Evolutionary conservation across 208 protist genomes (phyloP).

Genomic region (Leishmania braziliensis): DNA sequence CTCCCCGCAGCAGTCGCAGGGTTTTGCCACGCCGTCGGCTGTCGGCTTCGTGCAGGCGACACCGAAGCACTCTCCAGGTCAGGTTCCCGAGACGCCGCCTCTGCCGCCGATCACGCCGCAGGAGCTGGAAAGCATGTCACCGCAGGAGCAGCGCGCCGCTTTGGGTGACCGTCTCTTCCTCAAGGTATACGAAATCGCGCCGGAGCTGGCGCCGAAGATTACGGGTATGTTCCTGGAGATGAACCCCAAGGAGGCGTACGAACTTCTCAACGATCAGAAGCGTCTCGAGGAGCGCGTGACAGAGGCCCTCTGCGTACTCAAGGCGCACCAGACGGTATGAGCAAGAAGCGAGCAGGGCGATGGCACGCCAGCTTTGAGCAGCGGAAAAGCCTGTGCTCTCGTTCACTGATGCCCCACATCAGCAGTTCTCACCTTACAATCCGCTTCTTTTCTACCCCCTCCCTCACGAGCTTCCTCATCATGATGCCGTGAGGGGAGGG

Average conservation of each 20-base stretch:
- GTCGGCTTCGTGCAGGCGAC: slow-evolving; percentile 52
- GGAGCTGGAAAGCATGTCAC: slow-evolving; percentile 81
- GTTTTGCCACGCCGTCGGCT: slow-evolving; percentile 51
- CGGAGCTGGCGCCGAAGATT: slow-evolving; percentile 87
- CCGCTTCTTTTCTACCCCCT: background rate
- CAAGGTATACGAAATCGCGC: slow-evolving; percentile 85
- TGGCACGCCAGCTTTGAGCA: background rate
- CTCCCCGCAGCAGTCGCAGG: slow-evolving; percentile 34
- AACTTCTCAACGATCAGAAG: slow-evolving; percentile 72
- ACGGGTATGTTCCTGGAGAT: slow-evolving; percentile 92
- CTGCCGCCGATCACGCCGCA: slow-evolving; percentile 84
- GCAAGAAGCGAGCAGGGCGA: background rate
- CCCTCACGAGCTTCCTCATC: background rate
- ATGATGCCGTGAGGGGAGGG: background rate
- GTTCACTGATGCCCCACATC: background rate
- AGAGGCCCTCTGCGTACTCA: slow-evolving; percentile 81
- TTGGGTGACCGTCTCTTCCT: slow-evolving; percentile 90
- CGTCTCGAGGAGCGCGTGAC: slow-evolving; percentile 71
- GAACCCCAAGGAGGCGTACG: slow-evolving; percentile 68
- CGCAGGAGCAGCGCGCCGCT: slow-evolving; percentile 89
- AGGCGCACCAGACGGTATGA: slow-evolving; percentile 55
- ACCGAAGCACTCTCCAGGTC: slow-evolving; percentile 63
- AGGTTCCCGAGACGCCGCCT: slow-evolving; percentile 76
- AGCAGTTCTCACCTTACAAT: background rate
- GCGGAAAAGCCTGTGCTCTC: background rate